Base-by-base conservation (phyloP, 352 stramenopile genomes). In the Saprolegnia parasitica region DNA sequence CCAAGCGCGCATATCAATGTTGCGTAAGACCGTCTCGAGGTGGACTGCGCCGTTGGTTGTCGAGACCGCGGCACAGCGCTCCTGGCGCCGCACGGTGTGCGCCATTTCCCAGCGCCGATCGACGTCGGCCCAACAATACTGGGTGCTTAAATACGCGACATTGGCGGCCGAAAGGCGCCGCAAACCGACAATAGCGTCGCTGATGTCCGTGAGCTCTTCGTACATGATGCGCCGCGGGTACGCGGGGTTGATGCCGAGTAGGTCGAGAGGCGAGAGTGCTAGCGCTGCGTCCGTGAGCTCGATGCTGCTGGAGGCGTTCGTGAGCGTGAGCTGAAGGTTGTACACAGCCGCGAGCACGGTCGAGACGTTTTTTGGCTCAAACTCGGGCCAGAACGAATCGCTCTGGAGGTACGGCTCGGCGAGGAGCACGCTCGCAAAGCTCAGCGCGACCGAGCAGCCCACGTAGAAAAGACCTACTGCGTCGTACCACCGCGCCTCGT, bases 121-220 rank as follows among this genome's bases (percentile, higher is more conserved):
- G 23, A 67, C 62, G 40, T 67, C 60, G 11, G 32, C 32, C 60
- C 60, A 67, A 20, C 60, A 67, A 24, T 67, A 67, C 24, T 35
- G 52, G 3, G 52, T 4, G 10, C 24, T 60, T 9, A 60, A 4
- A 24, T 26, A 60, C 35, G 52, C 35, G 3, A 60, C 35, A 9
- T 40, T 60, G 3, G 3, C n/a, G 13, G 35, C n/a, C 11, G 11
- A 15, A 9, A 60, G 4, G n/a, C 35, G 24, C 3, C 52, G 24
- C 35, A 60, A 24, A 20, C 13, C 52, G 35, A 8, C 13, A 40
- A 60, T 60, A 16, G 52, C 52, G 3, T 15, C n/a, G 11, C 13
- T 9, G 11, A 60, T 9, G 13, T 15, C 16, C 24, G 52, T 21
- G 24, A 60, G 35, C 16, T 60, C 52, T 24, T 60, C 24, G 35